phyloP scores from a whole-genome alignment of 495 filamentous ascomycete species.

The Penicillium steckii region DNA sequence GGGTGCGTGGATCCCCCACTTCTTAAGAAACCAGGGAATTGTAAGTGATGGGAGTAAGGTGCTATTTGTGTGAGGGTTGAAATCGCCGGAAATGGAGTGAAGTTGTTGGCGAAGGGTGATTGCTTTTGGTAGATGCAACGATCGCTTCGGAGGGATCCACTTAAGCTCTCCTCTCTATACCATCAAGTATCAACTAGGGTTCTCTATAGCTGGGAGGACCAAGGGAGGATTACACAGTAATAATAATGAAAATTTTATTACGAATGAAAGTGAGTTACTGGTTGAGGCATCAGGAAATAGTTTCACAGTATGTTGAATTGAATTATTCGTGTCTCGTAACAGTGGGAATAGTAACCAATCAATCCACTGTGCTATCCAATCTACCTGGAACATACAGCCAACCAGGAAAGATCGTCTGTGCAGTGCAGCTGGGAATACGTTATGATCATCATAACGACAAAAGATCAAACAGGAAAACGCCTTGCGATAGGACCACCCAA shows the following conservation, averaged over 20 bases:
- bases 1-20: background rate
- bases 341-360: background rate
- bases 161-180: no score
- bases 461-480: no score
- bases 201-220: no score
- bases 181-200: no score
- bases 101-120: background rate
- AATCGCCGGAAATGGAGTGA: background rate
- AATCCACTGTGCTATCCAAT: background rate
- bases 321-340: background rate
- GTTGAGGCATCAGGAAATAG: no score
- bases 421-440: no score
- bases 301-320: background rate
- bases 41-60: background rate
- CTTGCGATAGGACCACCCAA: no score
- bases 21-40: background rate
- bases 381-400: background rate
- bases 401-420: background rate
- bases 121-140: slow-evolving; percentile 12
- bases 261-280: no score
- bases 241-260: no score
- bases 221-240: no score
- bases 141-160: no score
- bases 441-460: no score
- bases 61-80: background rate